These are phyloP conservation scores for Aspergillus sp. DNA, from an alignment of 2,329 filamentous ascomycete species.

Conservation along the genomic window DNA sequence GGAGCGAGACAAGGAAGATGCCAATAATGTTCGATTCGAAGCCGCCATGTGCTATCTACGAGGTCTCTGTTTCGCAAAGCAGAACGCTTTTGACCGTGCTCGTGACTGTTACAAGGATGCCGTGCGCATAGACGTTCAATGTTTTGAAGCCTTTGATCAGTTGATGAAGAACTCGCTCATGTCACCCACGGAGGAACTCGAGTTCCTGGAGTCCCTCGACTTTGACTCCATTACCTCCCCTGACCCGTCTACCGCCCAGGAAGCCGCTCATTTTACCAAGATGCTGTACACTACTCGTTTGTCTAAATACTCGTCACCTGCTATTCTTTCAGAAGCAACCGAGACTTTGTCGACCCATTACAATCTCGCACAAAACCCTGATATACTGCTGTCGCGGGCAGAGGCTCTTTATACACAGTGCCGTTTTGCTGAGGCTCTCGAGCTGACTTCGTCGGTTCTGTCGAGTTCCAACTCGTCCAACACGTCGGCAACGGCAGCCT, in stretches of 20 bases:
- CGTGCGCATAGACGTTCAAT: slow-evolving; percentile 93
- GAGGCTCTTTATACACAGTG: slow-evolving; percentile 94
- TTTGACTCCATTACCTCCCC: slow-evolving; percentile 75
- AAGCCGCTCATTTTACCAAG: slow-evolving; percentile 88
- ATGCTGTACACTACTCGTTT: slow-evolving; percentile 94
- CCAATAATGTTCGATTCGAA: slow-evolving; percentile 76
- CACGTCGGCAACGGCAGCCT: slow-evolving; percentile 18
- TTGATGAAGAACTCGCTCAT: slow-evolving; percentile 95
- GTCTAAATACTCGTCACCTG: slow-evolving; percentile 88
- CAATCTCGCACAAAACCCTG: slow-evolving; percentile 76
- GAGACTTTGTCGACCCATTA: slow-evolving; percentile 94
- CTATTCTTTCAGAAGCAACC: slow-evolving; percentile 75
- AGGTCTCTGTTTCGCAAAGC: slow-evolving; percentile 90
- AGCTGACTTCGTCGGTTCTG: slow-evolving; percentile 78
- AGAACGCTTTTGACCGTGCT: slow-evolving; percentile 93
- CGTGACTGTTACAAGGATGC: slow-evolving; percentile 99
- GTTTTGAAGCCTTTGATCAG: slow-evolving; percentile 97
- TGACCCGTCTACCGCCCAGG: slow-evolving; percentile 66
- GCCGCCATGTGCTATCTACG: slow-evolving; percentile 96
- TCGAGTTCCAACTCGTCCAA: slow-evolving; percentile 85
- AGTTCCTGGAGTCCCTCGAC: slow-evolving; percentile 80
- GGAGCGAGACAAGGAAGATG: slow-evolving; percentile 63
- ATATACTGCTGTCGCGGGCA: slow-evolving; percentile 83
- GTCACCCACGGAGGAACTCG: slow-evolving; percentile 82
- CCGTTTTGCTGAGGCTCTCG: slow-evolving; percentile 80